These are phyloP conservation scores for Volvox africanus DNA, from an alignment of 139 green algal genomes.

Conservation along the genomic window DNA sequence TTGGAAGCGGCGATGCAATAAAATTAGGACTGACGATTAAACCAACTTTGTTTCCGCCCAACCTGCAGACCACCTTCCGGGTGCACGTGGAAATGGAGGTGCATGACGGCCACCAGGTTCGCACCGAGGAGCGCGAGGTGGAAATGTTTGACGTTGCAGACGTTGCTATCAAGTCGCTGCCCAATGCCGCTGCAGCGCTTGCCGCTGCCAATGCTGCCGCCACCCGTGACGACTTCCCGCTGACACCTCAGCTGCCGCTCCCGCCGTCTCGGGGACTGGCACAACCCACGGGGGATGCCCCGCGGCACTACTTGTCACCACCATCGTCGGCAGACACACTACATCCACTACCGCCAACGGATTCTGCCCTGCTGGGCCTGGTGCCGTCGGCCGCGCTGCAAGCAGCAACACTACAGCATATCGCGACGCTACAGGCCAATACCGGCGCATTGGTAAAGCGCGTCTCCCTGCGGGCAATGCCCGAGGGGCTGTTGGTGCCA, in stretches of 20 bases:
- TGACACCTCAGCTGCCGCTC: slow-evolving; percentile 4
- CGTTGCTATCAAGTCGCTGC: not conserved
- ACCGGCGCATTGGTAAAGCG: not conserved
- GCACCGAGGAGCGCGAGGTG: not conserved
- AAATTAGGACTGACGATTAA: no score
- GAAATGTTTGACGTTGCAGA: slow-evolving; percentile 20
- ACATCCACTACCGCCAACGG: not conserved
- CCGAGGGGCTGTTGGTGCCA: not conserved
- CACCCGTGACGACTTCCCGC: not conserved
- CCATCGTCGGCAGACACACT: not conserved
- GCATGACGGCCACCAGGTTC: not conserved
- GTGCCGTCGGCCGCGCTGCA: slow-evolving; percentile 25
- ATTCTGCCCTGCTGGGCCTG: not conserved
- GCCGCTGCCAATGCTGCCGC: not conserved
- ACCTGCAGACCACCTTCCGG: slow-evolving; percentile 37
- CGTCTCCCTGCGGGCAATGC: not conserved
- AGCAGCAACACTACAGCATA: not conserved
- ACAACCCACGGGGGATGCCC: not conserved
- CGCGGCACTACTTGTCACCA: not conserved
- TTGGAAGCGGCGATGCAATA: no score
- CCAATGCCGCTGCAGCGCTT: not conserved
- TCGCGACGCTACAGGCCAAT: not conserved
- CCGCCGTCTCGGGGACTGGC: not conserved
- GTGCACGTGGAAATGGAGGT: slow-evolving; percentile 32
- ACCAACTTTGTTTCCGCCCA: no score